Base-by-base conservation (phyloP, 1,284 basidiomycete genomes). In the Ustilago sp. region DNA sequence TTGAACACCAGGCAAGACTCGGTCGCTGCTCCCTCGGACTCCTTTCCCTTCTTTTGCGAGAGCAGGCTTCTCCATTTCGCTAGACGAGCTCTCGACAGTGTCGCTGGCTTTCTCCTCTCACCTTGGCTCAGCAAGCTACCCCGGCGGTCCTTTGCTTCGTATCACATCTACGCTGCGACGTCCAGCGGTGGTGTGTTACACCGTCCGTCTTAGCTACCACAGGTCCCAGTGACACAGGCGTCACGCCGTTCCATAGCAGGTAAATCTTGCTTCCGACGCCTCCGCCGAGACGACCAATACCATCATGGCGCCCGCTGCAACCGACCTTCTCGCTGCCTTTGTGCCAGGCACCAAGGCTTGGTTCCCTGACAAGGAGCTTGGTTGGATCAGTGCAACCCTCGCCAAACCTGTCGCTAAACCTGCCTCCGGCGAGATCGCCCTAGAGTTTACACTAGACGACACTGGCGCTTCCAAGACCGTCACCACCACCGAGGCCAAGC, bases 341-440 rank as follows among this genome's bases (percentile, higher is more conserved):
- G 76, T 83, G 54, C 75, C 81, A 53, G 87, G 87, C 57, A 87
- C 87, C 19, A 83, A 86, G 50, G 85, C 86, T 51, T 89, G 88
- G 94, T 94, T 95, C 86, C 90, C 93, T 79, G 94, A 96, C 89
- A 94, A 93, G 88, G 94, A 95, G 79, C 90, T 92, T 72, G 94
- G 94, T 77, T 96, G 94, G 94, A 90, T 95, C 83, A 93, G 93
- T 64, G 94, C 92, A 69, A 93, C 94, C 86, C 92, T 95, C 77
- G 88, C 89, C 60, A 89, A 89, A 31, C 77, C 80, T 23, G 61
- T 68, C 28, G 41, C 69, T n/a, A 67, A 65, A 48, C 66, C 75
- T 7, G 72, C 51, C 39, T 73, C 79, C 6, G 80, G 76, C 48
- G 80, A 80, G 0, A 72, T 85, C 57, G 67, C 62, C 13, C 66